Base-by-base conservation (phyloP, 2,329 filamentous ascomycete species). In the Pyricularia sp. region DNA sequence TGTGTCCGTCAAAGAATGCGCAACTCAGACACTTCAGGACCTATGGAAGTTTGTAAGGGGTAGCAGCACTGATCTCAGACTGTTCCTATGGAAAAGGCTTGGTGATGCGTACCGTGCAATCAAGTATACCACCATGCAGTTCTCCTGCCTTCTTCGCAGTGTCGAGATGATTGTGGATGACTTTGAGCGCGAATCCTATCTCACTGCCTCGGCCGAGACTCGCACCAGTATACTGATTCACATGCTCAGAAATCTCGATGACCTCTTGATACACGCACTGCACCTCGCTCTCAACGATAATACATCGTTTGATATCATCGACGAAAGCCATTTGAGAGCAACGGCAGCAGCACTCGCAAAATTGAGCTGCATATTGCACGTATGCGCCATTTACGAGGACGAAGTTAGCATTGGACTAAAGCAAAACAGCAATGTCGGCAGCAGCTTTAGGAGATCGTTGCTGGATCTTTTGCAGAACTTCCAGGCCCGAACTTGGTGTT, bases 81-180 rank as follows among this genome's bases (percentile, higher is more conserved):
- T 98, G 1, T 93, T 95, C 72, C 83, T 99, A 1, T 99, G 95
- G 95, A 90, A 91, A 71, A 89, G 93, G 67, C 85, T 99, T n/a
- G 90, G 92, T 55, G 91, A 95, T 72, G 94, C 95, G 0, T 99
- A 99, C 75, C 85, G 89, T 68, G 87, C 86, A 9, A 97, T 99
- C 70, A 87, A 91, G 9, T 97, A 97, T 74, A 82, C 87, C 0
- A 93, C 94, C 0, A 97, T 97, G 77, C 89, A 95, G 17, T 88
- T 97, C 33, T 96, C 92, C 0, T 98, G 94, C 78, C 87, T 92
- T 70, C 82, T 99, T 33, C 90, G 91, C 73, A 92, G 92, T 72
- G 92, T 98, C 65, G 92, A 96, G 76, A 90, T 94, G 74, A 87
- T 98, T 25, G 83, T 95, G 3, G 82, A 82, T 25, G 85, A 88